Evolutionary conservation across 1,284 basidiomycete genomes (phyloP), one percentile per base, ranked within the genome.

Genomic region (Moniliella sp.): DNA sequence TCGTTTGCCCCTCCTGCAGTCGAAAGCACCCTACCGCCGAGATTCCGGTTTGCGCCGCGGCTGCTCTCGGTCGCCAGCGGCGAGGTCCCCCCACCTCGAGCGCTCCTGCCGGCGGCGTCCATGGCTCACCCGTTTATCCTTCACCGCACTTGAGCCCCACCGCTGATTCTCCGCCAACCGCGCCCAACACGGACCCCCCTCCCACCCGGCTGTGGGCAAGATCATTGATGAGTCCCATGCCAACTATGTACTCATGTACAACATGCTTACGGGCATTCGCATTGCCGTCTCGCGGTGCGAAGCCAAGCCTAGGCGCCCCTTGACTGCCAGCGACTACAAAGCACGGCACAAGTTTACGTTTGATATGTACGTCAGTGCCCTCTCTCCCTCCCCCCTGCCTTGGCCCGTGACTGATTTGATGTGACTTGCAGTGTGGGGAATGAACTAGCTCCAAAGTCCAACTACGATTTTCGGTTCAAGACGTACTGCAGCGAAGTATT

Each of bases 191-290:
- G n/a, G n/a, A n/a, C n/a, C n/a, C n/a, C n/a, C n/a, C n/a, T n/a
- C n/a, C n/a, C n/a, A n/a, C n/a, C n/a, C n/a, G 8, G 64, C 91
- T 8, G 80, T 94, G 0, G 88, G 88, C 5, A 94, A 94, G 60
- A 63, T 94, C 46, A 93, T 97, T 42, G 81, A 81, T 23, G 86
- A 94, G 60, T 88, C 76, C 47, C 88, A 97, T 63, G 84, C 77
- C 62, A 97, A 97, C 66, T 97, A 94, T 51, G 81, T 94, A 39
- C 67, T 97, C 54, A 94, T 94, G 88, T 97, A 94, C 67, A 94
- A 97, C 67, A 97, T 97, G 88, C 69, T 97, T 50, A 97, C 88
- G 3, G 88, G 88, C 4, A 94, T 97, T 43, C 75, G 88, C 18
- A 86, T 86, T 47, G 86, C 10, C n/a, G 21, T 23, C 8, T 94